phyloP scores from a whole-genome alignment of 306 rosid genomes.

The Sicyos edulis region DNA sequence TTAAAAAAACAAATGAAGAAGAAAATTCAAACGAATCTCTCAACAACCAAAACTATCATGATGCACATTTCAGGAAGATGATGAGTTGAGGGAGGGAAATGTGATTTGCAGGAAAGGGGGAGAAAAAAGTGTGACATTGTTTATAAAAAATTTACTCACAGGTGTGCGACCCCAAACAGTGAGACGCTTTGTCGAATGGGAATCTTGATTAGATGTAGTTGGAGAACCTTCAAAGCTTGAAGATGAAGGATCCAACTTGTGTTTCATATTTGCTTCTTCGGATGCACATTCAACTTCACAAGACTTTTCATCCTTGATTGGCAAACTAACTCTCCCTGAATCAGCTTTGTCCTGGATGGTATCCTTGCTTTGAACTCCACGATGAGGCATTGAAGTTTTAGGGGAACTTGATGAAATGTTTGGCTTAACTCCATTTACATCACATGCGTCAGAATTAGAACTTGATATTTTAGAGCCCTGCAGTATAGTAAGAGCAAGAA shows the following conservation, averaged over 20 bases:
- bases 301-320: slow-evolving; percentile 31
- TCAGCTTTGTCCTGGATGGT: slow-evolving; percentile 26
- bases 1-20: slow-evolving; percentile 8
- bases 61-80: slow-evolving; percentile 5
- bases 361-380: slow-evolving; percentile 30
- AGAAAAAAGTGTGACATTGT: slow-evolving; percentile 12
- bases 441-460: slow-evolving; percentile 33
- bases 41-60: not conserved
- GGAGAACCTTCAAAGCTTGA: slow-evolving; percentile 43
- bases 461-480: slow-evolving; percentile 51
- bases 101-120: slow-evolving; percentile 20
- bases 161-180: slow-evolving; percentile 56
- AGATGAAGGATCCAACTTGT: slow-evolving; percentile 30
- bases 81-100: slow-evolving; percentile 1
- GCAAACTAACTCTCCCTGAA: slow-evolving; percentile 28
- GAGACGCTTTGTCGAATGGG: slow-evolving; percentile 31
- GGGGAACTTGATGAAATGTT: slow-evolving; percentile 32
- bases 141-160: slow-evolving; percentile 50
- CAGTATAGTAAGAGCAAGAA: slow-evolving; percentile 2
- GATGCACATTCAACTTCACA: slow-evolving; percentile 29
- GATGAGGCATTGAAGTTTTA: slow-evolving; percentile 28
- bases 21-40: slow-evolving; percentile 12
- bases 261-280: slow-evolving; percentile 28
- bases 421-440: slow-evolving; percentile 30
- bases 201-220: slow-evolving; percentile 42